These are phyloP conservation scores for Polychaeton citri DNA, from an alignment of 2,329 filamentous ascomycete genomes.

Conservation along the genomic window DNA sequence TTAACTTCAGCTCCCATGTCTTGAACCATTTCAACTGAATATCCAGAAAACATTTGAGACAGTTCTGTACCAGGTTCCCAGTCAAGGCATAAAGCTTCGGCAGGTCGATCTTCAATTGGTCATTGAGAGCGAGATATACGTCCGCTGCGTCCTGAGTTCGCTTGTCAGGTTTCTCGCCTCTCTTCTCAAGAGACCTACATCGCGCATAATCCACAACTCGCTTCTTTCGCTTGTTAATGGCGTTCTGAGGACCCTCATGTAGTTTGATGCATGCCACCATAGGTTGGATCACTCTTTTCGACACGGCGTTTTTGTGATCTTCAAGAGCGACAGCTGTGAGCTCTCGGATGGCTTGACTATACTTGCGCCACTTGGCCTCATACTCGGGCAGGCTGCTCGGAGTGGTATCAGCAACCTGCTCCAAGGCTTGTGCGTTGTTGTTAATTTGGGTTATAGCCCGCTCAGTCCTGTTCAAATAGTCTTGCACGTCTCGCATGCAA, in stretches of 20 bases:
- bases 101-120: conserved; percentile 83
- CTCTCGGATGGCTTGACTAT: conserved; percentile 76
- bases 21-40: conserved; percentile 74
- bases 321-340: conserved; percentile 71
- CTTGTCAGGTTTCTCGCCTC: conserved; percentile 75
- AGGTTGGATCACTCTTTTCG: conserved; percentile 72
- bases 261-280: conserved; percentile 66
- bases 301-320: conserved; percentile 61
- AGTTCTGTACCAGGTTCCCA: conserved; percentile 70
- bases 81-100: conserved; percentile 72
- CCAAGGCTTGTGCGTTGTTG: conserved; percentile 67
- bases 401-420: conserved; percentile 59
- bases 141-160: conserved; percentile 74
- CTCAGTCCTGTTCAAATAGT: conserved; percentile 70
- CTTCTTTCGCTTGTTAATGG: conserved; percentile 92
- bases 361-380: conserved; percentile 87
- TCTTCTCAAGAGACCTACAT: conserved; percentile 61
- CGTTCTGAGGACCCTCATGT: conserved; percentile 70
- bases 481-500: conserved; percentile 85
- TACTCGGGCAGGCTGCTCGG: conserved; percentile 67
- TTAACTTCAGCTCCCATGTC: conserved; percentile 74
- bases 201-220: conserved; percentile 81
- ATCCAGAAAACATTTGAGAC: conserved; percentile 69
- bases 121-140: conserved; percentile 81
- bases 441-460: conserved; percentile 72